Base-by-base conservation (phyloP, 129 eudicot genomes). In the Smallanthus sonchifolius region DNA sequence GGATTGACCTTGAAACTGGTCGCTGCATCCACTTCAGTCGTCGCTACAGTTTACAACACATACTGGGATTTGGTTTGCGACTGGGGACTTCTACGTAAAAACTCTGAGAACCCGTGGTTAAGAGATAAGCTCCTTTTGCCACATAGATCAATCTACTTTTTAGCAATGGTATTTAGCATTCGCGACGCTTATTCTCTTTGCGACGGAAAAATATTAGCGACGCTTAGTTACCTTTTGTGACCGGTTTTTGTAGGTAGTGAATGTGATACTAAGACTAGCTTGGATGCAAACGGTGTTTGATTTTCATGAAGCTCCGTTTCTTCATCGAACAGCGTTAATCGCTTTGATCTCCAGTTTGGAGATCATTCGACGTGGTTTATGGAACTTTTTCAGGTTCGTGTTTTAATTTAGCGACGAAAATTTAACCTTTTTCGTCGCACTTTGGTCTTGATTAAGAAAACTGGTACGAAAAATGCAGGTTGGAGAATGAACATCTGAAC, bases 61-160 rank as follows among this genome's bases (percentile, higher is more conserved):
- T 89, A 89, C 35, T 89, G 96, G 96, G 96, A 89, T 66, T 65
- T 89, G 54, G 92, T 89, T 56, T 69, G 67, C 1, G 96, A 89
- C 36, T 89, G 92, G 92, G 96, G 92, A 7, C 88, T 89, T 63
- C 80, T 89, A 17, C 57, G 67, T 8, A 61, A 0, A n/a, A n/a
- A 34, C 20, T 61, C 67, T 7, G 39, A 61, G 67, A 61, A 61
- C 67, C 67, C 43, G 1, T 61, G 67, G 67, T 61, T 61, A 14
- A 61, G 67, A 61, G 67, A 61, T 8, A 61, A 61, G 39, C 67
- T 61, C 19, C 39, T 61, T 15, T 61, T 61, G 39, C 67, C 67
- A 14, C 39, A 34, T 3, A 34, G 39, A 61, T 61, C 40, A 15
- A 78, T 89, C 49, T 89, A 87, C 84, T 89, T 78, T 70, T 70